Percentiles rank a stretch among this genome's conserved stretches.
Evolutionary conservation across 768 basidiomycete species (phyloP).

Genomic region (Pisolithus albus): DNA sequence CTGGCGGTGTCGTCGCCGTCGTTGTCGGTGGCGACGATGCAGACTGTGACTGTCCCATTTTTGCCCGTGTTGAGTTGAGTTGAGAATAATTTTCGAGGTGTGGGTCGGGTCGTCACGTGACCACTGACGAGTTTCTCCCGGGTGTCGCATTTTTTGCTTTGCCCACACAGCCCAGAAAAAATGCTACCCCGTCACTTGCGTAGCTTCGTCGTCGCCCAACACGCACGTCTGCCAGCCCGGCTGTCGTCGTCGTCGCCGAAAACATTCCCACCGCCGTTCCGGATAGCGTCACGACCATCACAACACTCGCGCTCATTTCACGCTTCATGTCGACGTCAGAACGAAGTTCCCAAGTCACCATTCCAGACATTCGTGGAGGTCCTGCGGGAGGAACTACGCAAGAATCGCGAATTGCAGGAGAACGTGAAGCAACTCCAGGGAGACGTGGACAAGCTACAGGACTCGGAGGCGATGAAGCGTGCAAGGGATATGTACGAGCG

Average conservation of each 20-base stretch:
- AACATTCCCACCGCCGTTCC: constrained; percentile 21
- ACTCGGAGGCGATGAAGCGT: constrained; percentile 91
- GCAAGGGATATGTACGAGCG: constrained; percentile 90
- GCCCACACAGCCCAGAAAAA: background rate
- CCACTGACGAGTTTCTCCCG: background rate
- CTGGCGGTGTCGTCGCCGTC: background rate
- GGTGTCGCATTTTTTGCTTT: background rate
- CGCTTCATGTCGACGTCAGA: constrained; percentile 51
- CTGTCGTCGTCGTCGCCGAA: constrained; percentile 8
- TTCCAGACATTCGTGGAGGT: constrained; percentile 97
- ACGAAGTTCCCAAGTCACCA: constrained; percentile 81
- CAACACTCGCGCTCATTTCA: constrained; percentile 42
- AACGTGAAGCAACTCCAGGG: constrained; percentile 97
- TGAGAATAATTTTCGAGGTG: background rate
- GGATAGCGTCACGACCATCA: constrained; percentile 17
- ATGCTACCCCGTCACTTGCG: constrained; percentile 48
- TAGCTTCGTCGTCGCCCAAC: constrained; percentile 27
- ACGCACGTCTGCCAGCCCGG: constrained; percentile 16
- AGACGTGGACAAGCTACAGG: constrained; percentile 95
- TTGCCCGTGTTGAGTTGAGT: background rate
- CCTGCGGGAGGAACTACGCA: constrained; percentile 83
- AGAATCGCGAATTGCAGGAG: constrained; percentile 92
- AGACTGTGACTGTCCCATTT: constrained; percentile 12
- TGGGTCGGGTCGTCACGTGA: background rate
- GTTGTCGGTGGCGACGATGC: constrained; percentile 1